Evolutionary conservation across 768 basidiomycete genomes (phyloP), one percentile per base, ranked within the genome.

Genomic region (Xerocomellus dryophilus): DNA sequence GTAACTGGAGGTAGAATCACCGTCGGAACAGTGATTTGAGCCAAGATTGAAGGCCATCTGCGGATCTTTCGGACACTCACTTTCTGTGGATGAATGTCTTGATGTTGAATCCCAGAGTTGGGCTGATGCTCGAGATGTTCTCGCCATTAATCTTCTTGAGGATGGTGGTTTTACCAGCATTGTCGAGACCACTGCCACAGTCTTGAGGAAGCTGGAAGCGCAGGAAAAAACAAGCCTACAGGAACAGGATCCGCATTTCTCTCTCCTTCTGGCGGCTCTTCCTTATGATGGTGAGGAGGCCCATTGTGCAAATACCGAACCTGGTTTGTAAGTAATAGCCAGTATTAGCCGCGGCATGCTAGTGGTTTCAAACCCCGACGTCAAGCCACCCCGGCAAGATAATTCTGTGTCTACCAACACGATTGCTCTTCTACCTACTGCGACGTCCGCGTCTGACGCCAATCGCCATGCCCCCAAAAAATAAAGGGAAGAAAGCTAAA

Each of bases 131-230:
- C 64, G 78, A 79, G 61, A 96, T 93, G 71, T 96, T 90, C 73
- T 98, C 96, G 20, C 85, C 88, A 57, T 90, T 95, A 58, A 98
- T 78, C 70, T 90, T 92, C 77, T 98, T 98, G 54, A 98, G 73
- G 60, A 98, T 97, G 2, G 96, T 99, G 2, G 97, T 98, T 78
- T 99, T 98, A 49, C 97, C 97, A 2, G 96, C 97, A 67, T 99
- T 98, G 71, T 98, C 97, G 15, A 99, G 83, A 9, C 97, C 96
- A 41, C 96, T 98, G 67, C 34, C 53, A 46, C 60, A 46, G 55
- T 52, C 56, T 57, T 58, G 65, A 68, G 55, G 47, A 52, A 45
- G 32, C 23, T 40, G 47, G 46, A 53, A 20, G 42, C 15, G 27
- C 23, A 59, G 17, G 49, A 56, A 45, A 35, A 53, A 25, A 40